Evolutionary conservation across 2,329 filamentous ascomycete genomes (phyloP), one percentile per base, ranked within the genome.

Genomic region (Aspergillus tubingensis): DNA sequence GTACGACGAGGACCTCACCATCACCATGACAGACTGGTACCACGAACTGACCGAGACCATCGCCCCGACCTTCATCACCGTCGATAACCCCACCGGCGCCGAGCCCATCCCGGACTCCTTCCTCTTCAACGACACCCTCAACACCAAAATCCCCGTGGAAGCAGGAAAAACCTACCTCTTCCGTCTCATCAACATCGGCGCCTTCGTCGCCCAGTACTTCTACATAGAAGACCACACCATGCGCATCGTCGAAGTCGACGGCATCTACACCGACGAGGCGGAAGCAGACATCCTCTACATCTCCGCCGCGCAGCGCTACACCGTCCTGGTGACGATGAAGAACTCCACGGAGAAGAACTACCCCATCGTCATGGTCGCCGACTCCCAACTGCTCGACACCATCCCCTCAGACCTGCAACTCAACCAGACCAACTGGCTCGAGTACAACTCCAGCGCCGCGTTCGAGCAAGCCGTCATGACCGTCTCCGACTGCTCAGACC

Each of bases 1-100:
- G 47, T 85, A 86, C 32, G 80, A 84, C 36, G 82, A 83, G 44
- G 89, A 91, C 62, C 76, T 87, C 32, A 79, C 88, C 0, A 70
- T 91, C 17, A 88, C 89, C 63, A 75, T 92, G n/a, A 87, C 86
- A 17, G 89, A 92, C 67, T 89, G 89, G 80, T 91, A 92, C 60
- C 88, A 91, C 66, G 84, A 88, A 0, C 69, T 86, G 3, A 80
- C 82, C 70, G 76, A 82, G 17, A 87, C 88, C 61, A 81, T 89
- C 43, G 81, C 72, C 1, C 77, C 80, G 0, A 74, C 56, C 6
- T 74, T 74, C 54, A 65, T 76, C 57, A 67, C 61, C 65, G 66
- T 81, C 19, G 75, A 76, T 51, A 86, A 86, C 59, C 84, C 82
- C 0, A 87, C 78, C 65, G 85, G 78, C 23, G 85, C 86, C 0